Conservation (phyloP, 805 yeast species). For the Kockiozyma suomiensis region DNA sequence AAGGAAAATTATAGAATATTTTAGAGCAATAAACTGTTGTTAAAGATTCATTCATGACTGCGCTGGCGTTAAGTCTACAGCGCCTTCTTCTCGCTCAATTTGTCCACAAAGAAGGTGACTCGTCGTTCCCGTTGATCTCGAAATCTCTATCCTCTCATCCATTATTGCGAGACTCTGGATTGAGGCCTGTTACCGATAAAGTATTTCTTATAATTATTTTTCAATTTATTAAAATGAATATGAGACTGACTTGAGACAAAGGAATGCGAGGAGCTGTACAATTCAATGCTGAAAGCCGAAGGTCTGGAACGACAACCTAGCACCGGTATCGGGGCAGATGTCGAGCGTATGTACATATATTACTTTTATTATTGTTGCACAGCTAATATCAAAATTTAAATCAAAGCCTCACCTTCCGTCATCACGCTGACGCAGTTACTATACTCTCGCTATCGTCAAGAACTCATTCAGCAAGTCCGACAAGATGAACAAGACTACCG, state of each 20-base stretch:
- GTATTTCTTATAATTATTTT: slow-evolving; percentile 1
- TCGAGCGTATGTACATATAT: slow-evolving; percentile 19
- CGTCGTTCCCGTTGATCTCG: slow-evolving; percentile 32
- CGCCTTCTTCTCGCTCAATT: slow-evolving; percentile 35
- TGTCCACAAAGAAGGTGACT: slow-evolving; percentile 36
- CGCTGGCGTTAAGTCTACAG: slow-evolving; percentile 27
- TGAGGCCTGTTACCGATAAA: slow-evolving; percentile 23
- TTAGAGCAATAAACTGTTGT: no score
- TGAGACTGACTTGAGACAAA: not conserved
- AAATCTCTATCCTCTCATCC: slow-evolving; percentile 34
- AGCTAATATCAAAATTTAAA: no score
- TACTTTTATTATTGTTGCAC: not conserved
- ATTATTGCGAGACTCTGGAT: slow-evolving; percentile 26
- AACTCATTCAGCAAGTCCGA: slow-evolving; percentile 34
- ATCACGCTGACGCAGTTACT: slow-evolving; percentile 31
- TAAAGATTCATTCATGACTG: slow-evolving; percentile 7
- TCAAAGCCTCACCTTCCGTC: slow-evolving; percentile 34
- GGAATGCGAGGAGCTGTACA: slow-evolving; percentile 33
- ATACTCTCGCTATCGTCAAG: slow-evolving; percentile 28
- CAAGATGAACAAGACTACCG: slow-evolving; percentile 45
- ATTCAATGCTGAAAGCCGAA: slow-evolving; percentile 20
- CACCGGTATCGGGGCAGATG: slow-evolving; percentile 24
- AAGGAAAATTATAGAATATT: not conserved
- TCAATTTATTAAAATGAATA: not conserved
- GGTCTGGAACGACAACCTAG: slow-evolving; percentile 30